A percentile compares a stretch with the other conserved stretches of the same genome.
These are phyloP conservation scores for Picea engelmannii DNA, from an alignment of 83 land plant species.

Conservation along the genomic window DNA sequence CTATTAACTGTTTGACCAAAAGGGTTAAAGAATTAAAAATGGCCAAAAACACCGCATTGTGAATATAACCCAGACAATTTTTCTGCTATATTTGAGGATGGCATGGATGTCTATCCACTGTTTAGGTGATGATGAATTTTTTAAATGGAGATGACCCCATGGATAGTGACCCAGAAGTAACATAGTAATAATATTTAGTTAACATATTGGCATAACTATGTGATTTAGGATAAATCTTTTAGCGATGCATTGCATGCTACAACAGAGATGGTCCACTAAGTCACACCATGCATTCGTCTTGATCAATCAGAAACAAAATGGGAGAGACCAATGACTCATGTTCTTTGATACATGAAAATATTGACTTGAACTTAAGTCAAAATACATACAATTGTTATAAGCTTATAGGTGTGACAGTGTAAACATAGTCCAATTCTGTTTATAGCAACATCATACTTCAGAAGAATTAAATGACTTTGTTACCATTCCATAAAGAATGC, in stretches of 20 bases:
- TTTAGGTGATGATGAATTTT: too few species aligned
- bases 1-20: not conserved
- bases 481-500: not conserved
- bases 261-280: not conserved
- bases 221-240: not conserved
- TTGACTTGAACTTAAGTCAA: not conserved
- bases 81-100: not conserved
- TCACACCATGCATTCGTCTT: not conserved
- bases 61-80: not conserved
- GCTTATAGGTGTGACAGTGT: not conserved
- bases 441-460: not conserved
- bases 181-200: not conserved
- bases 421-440: not conserved
- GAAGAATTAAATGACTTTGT: not conserved
- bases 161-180: not conserved
- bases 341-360: not conserved
- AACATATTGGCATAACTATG: not conserved
- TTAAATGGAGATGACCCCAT: not conserved
- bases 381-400: not conserved
- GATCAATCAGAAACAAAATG: not conserved
- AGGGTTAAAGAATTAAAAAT: not conserved
- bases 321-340: not conserved
- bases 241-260: not conserved
- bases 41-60: not conserved
- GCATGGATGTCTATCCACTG: too few species aligned